Evolutionary conservation across 1,284 basidiomycete genomes (phyloP).

Genomic region (Trichosporon ovoides): DNA sequence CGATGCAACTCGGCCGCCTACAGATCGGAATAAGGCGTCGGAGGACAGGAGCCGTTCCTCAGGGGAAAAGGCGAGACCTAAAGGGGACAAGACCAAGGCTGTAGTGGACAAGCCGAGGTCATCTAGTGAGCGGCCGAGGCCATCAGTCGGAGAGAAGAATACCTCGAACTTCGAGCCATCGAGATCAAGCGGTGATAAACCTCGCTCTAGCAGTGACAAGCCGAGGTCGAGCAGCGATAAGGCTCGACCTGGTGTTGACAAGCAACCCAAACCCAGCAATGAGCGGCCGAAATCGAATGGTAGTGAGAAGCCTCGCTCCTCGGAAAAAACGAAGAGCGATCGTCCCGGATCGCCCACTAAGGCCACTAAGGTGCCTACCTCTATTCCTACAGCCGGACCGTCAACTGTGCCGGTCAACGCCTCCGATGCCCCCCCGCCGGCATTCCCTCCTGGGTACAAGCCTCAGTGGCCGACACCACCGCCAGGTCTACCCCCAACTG

Average conservation of each 20-base stretch:
- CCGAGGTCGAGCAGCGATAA: not conserved
- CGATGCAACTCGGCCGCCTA: not conserved
- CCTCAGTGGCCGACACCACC: constrained; percentile 44
- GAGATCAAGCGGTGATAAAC: not conserved
- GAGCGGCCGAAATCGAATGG: constrained; percentile 7
- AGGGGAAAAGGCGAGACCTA: not conserved
- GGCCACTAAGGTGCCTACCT: not conserved
- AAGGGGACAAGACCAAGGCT: not conserved
- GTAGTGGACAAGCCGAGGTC: not conserved
- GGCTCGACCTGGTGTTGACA: not conserved
- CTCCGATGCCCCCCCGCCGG: constrained; percentile 13
- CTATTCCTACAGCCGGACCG: constrained; percentile 30
- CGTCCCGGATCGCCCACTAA: constrained; percentile 3
- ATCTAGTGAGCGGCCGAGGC: not conserved
- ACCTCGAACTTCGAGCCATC: not conserved
- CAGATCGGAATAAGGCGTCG: not conserved
- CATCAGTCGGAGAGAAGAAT: not conserved
- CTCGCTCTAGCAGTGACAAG: not conserved
- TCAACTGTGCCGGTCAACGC: constrained; percentile 30
- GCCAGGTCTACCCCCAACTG: constrained; percentile 27
- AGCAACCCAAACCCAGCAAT: not conserved
- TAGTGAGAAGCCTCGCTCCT: not conserved
- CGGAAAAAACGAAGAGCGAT: not conserved
- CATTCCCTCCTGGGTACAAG: constrained; percentile 11
- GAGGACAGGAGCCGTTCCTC: not conserved